A percentile compares a stretch with the other conserved stretches of the same genome.
Evolutionary conservation across 768 basidiomycete genomes (phyloP).

Genomic region (Boletus insuetus): DNA sequence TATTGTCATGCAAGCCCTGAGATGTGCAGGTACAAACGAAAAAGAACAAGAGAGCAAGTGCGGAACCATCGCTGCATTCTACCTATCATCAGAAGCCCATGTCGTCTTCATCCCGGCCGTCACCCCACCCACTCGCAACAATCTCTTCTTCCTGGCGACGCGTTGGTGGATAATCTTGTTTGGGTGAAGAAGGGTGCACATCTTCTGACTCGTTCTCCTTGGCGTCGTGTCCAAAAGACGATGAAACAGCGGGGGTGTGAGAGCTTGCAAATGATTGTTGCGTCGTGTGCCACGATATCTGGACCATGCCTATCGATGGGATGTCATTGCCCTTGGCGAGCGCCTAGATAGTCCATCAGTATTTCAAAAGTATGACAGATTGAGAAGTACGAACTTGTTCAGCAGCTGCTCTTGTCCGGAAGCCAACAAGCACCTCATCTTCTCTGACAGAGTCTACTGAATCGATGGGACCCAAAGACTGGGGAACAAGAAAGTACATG

Average conservation of each 20-base stretch:
- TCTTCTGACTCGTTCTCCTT: conserved; percentile 25
- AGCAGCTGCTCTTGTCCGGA: conserved; percentile 69
- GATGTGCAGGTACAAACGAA: conserved; percentile 16
- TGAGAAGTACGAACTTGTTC: conserved; percentile 61
- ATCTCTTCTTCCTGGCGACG: conserved; percentile 56
- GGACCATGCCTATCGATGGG: conserved; percentile 61
- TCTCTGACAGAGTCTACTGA: conserved; percentile 52
- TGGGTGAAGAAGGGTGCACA: conserved; percentile 22
- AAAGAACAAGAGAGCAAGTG: background rate
- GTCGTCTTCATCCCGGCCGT: conserved; percentile 62
- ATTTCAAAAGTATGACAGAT: background rate
- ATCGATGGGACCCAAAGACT: conserved; percentile 74
- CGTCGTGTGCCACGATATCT: conserved; percentile 63
- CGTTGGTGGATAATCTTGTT: conserved; percentile 26
- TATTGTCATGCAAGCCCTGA: conserved; percentile 12
- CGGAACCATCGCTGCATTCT: conserved; percentile 1
- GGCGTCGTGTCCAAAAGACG: conserved; percentile 19
- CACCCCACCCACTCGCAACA: conserved; percentile 68
- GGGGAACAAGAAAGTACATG: conserved; percentile 2
- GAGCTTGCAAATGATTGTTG: conserved; percentile 22
- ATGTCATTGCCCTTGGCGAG: conserved; percentile 69
- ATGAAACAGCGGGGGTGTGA: conserved; percentile 12
- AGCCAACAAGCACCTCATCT: conserved; percentile 62
- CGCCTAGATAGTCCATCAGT: conserved; percentile 44
- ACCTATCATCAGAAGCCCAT: conserved; percentile 57